Evolutionary conservation across 2,329 filamentous ascomycete genomes (phyloP), one percentile per base, ranked within the genome.

Genomic region (Ophiostoma tasmaniense): DNA sequence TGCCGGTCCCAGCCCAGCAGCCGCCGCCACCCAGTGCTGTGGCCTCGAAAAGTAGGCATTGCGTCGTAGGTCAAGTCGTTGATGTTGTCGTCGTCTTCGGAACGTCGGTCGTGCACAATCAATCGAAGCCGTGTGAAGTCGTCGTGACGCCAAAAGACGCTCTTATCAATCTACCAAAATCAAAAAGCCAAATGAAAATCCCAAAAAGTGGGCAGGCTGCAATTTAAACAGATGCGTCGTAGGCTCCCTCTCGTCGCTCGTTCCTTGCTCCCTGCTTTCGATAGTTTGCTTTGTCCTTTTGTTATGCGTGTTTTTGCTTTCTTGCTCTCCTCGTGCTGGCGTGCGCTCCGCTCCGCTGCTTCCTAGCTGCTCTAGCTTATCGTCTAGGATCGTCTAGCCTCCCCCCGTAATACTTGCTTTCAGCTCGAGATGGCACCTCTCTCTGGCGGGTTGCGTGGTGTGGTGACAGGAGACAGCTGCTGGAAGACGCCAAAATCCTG

Each of bases 1-100:
- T 76, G 75, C 35, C 71, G 71, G 65, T 77, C 74, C 76, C 75
- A 77, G 68, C 77, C 76, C 8, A 78, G 72, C 6, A 78, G 68
- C 11, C 71, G 73, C n/a, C 73, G 71, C 75, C 74, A 77, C 35
- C 55, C 64, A 22, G 61, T 14, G 55, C 13, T 61, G 55, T 30
- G 55, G 25, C 22, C 11, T 28, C 25, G 14, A 4, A 30, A 1
- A 30, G 14, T 61, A 28, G 55, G 55, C 55, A 61, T 61, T 14
- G 50, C 50, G 55, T 61, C 55, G 55, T 14, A 25, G 7, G n/a
- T 50, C 50, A 14, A 25, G 50, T 28, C 50, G 22, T 55, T 25
- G 22, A 28, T 55, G 50, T 25, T 11, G 50, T 25, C 22, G 55
- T 61, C 25, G 55, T 61, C 55, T 25, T 61, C 55, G 55, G 33